phyloP scores from a whole-genome alignment of 2,329 filamentous ascomycete species.

The Colletotrichum sp. region DNA sequence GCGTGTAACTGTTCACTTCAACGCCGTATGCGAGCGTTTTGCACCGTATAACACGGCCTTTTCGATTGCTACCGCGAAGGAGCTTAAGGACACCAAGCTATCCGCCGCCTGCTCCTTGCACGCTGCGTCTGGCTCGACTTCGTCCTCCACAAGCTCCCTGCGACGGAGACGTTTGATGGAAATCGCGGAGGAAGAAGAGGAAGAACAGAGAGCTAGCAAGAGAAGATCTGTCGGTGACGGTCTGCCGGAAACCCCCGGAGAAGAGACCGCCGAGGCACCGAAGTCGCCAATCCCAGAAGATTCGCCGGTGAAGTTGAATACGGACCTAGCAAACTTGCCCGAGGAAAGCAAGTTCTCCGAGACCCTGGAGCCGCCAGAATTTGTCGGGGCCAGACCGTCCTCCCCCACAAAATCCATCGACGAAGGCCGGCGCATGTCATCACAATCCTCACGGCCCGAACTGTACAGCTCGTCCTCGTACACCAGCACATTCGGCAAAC shows the following conservation, averaged over 20 bases:
- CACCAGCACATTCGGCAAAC: constrained; percentile 57
- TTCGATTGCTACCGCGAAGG: constrained; percentile 74
- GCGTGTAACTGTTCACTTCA: constrained; percentile 78
- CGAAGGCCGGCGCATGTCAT: constrained; percentile 50
- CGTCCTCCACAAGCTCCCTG: constrained; percentile 82
- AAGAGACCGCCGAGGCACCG: constrained; percentile 28
- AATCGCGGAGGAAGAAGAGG: constrained; percentile 92
- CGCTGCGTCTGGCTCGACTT: constrained; percentile 83
- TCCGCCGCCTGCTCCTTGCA: constrained; percentile 90
- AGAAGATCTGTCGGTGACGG: constrained; percentile 60
- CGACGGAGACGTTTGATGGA: constrained; percentile 81
- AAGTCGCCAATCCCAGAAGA: constrained; percentile 31
- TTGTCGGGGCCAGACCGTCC: constrained; percentile 51
- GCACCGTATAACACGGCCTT: constrained; percentile 87
- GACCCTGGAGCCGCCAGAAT: constrained; percentile 55
- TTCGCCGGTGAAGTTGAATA: constrained; percentile 54
- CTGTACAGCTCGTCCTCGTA: constrained; percentile 55
- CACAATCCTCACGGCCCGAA: constrained; percentile 58
- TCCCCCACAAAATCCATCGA: constrained; percentile 52
- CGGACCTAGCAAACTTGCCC: constrained; percentile 54
- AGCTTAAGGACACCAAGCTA: constrained; percentile 86
- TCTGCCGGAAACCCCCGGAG: constrained; percentile 23
- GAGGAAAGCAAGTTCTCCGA: constrained; percentile 56
- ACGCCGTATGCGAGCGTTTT: constrained; percentile 72
- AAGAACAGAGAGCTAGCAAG: constrained; percentile 66